A percentile compares a stretch with the other conserved stretches of the same genome.
These are phyloP conservation scores for Dactylellina cionopaga DNA, from an alignment of 2,329 filamentous ascomycete species.

Conservation along the genomic window DNA sequence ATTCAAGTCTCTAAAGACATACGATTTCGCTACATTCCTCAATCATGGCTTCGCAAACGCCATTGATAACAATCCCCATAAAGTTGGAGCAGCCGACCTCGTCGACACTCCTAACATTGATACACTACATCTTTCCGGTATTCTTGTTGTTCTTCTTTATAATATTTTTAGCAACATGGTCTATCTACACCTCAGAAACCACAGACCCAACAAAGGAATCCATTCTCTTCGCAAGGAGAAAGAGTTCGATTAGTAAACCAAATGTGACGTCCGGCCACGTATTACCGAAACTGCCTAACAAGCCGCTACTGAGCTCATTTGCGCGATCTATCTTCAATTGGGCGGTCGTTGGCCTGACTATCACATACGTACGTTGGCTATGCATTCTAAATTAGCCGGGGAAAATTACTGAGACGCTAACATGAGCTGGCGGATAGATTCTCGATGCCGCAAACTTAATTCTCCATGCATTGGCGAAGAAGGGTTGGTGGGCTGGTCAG, in stretches of 20 bases:
- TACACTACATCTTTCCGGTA: constrained; percentile 72
- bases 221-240: constrained; percentile 63
- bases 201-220: constrained; percentile 66
- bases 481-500: constrained; percentile 84
- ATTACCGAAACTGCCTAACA: constrained; percentile 63
- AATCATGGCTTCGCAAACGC: constrained; percentile 36
- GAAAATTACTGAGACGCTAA: background rate
- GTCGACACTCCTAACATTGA: constrained; percentile 62
- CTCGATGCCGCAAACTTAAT: constrained; percentile 77
- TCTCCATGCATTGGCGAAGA: constrained; percentile 74
- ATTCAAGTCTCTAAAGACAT: constrained; percentile 3
- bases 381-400: background rate
- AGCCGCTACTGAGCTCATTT: constrained; percentile 69
- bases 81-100: constrained; percentile 60
- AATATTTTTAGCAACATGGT: constrained; percentile 70
- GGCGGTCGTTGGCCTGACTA: constrained; percentile 74
- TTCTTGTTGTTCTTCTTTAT: constrained; percentile 73
- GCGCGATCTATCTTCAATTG: constrained; percentile 79
- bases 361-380: constrained; percentile 72
- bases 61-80: constrained; percentile 57
- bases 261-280: constrained; percentile 60
- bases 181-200: constrained; percentile 65
- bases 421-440: constrained; percentile 9
- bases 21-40: background rate
- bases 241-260: constrained; percentile 60